Evolutionary conservation across 768 basidiomycete genomes (phyloP), one percentile per base, ranked within the genome.

Genomic region (Galerina marginata): DNA sequence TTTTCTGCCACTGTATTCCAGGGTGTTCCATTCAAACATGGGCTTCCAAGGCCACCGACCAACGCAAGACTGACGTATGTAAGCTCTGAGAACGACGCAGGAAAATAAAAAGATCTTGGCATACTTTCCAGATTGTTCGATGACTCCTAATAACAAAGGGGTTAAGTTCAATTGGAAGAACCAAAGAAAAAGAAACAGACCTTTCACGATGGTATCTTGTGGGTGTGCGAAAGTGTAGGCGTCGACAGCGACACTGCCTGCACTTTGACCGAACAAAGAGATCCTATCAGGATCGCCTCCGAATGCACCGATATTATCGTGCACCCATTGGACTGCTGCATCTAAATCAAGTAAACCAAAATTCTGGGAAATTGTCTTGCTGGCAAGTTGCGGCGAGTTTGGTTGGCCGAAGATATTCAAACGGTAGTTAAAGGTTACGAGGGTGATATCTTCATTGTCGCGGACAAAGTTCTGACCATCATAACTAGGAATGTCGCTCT

Each of bases 301-400:
- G 52, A 83, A 84, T 9, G 66, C 71, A n/a, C 72, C 75, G 50
- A 84, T 83, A 62, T 84, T 81, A 49, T 76, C 70, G 44, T 79
- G 74, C 4, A 83, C 75, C 83, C 81, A 83, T 60, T 81, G 63
- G 6, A 83, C 73, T n/a, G 75, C 81, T n/a, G 77, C 74, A 16
- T 76, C 71, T 2, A 72, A 23, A 50, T 80, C 78, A 10, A 78
- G 69, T 3, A 79, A 67, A 15, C 77, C 78, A 64, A 77, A 79
- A 56, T 80, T 80, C 54, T 77, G 75, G 2, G 73, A 62, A 6
- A 63, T 59, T 0, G 60, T 61, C 9, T 53, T 54, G 16, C 56
- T 62, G 29, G 59, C 59, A 29, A 78, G 72, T 54, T 79, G 77
- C 15, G 79, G 77, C 6, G 78, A 77, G 50, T 71, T 73, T 1